These are phyloP conservation scores for Magnolia changhungtana DNA, from an alignment of 164 flowering plant genomes.

Conservation along the genomic window DNA sequence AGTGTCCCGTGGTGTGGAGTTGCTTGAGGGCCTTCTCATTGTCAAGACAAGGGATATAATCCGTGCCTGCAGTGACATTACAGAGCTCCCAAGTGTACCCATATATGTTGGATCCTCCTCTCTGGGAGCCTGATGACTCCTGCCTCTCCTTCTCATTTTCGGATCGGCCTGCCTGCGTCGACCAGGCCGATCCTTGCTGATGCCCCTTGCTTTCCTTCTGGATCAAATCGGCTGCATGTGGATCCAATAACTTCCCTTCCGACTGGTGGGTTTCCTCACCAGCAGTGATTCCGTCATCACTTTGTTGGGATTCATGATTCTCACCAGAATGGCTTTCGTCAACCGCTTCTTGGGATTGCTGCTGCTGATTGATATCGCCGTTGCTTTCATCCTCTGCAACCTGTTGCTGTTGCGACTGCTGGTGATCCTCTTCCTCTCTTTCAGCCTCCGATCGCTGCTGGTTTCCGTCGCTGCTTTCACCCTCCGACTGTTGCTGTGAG, in stretches of 20 bases:
- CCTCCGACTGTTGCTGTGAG: conserved; percentile 16
- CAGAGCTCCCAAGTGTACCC: conserved; percentile 77
- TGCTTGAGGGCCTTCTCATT: conserved; percentile 57
- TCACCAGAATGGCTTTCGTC: conserved; percentile 8
- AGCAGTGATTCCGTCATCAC: conserved; percentile 1
- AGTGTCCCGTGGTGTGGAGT: conserved; percentile 48
- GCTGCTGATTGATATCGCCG: background rate
- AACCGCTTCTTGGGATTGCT: background rate
- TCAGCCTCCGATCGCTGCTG: conserved; percentile 3
- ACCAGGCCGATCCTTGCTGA: conserved; percentile 57
- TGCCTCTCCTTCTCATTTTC: conserved; percentile 67
- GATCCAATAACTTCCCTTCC: background rate
- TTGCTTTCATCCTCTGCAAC: background rate
- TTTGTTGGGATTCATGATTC: conserved; percentile 15
- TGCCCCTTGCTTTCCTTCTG: conserved; percentile 52
- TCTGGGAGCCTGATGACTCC: conserved; percentile 15
- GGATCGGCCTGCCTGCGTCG: conserved; percentile 75
- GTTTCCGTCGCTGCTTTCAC: conserved; percentile 2
- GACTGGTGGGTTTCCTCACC: conserved; percentile 1
- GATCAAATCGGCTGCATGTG: conserved; percentile 21
- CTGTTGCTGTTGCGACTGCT: conserved; percentile 2
- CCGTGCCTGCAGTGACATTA: conserved; percentile 68
- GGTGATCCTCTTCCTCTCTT: conserved; percentile 8
- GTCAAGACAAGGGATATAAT: conserved; percentile 94
- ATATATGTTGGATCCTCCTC: conserved; percentile 17